A percentile compares a stretch with the other conserved stretches of the same genome.
phyloP scores from a whole-genome alignment of 208 protist genomes.

The Leishmania braziliensis region DNA sequence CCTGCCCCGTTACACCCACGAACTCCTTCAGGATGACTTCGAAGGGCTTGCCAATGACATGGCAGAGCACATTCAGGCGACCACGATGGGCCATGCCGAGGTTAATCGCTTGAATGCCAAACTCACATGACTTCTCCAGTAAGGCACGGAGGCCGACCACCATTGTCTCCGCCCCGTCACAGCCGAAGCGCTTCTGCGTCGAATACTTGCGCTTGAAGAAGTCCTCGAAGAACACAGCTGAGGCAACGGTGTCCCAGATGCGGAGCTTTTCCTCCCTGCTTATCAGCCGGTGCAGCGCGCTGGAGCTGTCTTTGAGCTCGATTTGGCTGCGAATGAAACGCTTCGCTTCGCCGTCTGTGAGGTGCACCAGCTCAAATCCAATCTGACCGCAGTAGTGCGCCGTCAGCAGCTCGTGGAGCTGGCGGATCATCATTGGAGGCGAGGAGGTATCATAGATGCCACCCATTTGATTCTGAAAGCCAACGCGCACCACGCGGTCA shows the following conservation, averaged over 20 bases:
- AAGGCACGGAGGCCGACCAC: conserved; percentile 95
- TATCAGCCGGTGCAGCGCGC: conserved; percentile 54
- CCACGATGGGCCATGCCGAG: conserved; percentile 99
- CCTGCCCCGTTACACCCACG: conserved; percentile 60
- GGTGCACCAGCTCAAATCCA: conserved; percentile 96
- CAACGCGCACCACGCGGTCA: conserved; percentile 76
- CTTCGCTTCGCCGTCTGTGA: conserved; percentile 82
- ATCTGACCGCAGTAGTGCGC: conserved; percentile 89
- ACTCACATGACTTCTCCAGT: conserved; percentile 82
- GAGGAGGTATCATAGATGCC: conserved; percentile 71
- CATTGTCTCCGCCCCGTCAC: conserved; percentile 95
- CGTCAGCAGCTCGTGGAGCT: conserved; percentile 82
- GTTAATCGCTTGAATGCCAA: conserved; percentile 94
- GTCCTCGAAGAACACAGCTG: conserved; percentile 95
- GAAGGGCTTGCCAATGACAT: conserved; percentile 97
- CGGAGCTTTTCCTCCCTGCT: conserved; percentile 82
- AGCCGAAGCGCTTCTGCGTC: conserved; percentile 97
- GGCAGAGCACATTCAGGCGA: conserved; percentile 96
- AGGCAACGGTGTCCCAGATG: conserved; percentile 91
- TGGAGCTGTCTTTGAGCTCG: conserved; percentile 67
- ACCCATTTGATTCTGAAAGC: conserved; percentile 75
- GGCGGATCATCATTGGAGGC: conserved; percentile 73
- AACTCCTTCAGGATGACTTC: conserved; percentile 93
- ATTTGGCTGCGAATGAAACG: conserved; percentile 94
- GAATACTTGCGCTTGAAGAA: conserved; percentile 95